phyloP scores from a whole-genome alignment of 1,284 basidiomycete genomes.

The Naganishia sp. region DNA sequence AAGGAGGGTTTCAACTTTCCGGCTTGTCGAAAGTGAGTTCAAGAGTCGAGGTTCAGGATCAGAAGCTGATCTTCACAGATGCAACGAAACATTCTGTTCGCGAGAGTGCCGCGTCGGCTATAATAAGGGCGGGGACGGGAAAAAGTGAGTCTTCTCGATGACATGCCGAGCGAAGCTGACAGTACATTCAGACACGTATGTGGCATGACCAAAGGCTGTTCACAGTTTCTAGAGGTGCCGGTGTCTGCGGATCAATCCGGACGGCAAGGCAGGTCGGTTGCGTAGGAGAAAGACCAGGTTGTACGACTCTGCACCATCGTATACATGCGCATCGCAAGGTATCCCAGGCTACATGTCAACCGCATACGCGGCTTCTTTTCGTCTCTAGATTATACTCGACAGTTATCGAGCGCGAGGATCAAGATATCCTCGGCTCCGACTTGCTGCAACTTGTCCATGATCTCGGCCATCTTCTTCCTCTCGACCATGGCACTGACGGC shows the following conservation, averaged over 20 bases:
- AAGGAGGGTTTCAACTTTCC: slow-evolving; percentile 65
- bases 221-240: slow-evolving; percentile 9
- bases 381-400: slow-evolving; percentile 67
- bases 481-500: slow-evolving; percentile 92
- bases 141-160: slow-evolving; percentile 10
- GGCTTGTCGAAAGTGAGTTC: slow-evolving; percentile 62
- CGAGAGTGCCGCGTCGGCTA: slow-evolving; percentile 61
- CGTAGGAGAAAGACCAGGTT: background rate
- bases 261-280: slow-evolving; percentile 5
- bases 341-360: slow-evolving; percentile 7
- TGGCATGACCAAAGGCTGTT: slow-evolving; percentile 19
- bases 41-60: background rate
- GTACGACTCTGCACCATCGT: background rate
- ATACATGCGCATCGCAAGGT: background rate
- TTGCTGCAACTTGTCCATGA: slow-evolving; percentile 85
- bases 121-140: slow-evolving; percentile 27
- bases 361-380: background rate
- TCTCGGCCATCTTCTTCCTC: slow-evolving; percentile 74
- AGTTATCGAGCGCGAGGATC: slow-evolving; percentile 88
- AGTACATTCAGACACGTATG: slow-evolving; percentile 20
- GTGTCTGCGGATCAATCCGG: background rate
- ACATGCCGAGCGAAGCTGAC: background rate
- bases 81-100: slow-evolving; percentile 65
- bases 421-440: slow-evolving; percentile 89
- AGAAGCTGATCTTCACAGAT: slow-evolving; percentile 5